Evolutionary conservation across 257 asterid genomes (phyloP), one percentile per base, ranked within the genome.

Genomic region (Buddleja alternifolia): DNA sequence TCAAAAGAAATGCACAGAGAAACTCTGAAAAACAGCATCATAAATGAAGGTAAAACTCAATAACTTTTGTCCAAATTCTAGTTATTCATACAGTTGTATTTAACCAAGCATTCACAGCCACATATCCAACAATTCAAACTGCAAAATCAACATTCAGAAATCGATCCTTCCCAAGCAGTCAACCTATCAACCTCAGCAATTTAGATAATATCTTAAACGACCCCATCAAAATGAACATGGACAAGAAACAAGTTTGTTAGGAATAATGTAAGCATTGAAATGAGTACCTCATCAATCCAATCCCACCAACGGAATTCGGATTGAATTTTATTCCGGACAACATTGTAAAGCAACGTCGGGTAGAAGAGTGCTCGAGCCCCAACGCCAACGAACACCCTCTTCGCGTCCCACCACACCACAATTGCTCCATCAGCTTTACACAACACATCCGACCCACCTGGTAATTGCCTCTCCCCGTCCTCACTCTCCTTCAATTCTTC

Each of bases 241-340:
- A 62, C 39, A 42, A 41, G 21, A 62, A 20, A 62, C 41, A 44
- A 42, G 10, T 10, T 40, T 41, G 15, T 41, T 9, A 42, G 2
- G 54, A 42, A n/a, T n/a, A 20, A 51, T 4, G 36, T 4, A 9
- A 54, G 39, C 60, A 10, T 12, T 21, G 7, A 24, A 55, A 55
- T 3, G 0, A 10, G 12, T 78, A 84, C 90, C 90, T 84, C 82
- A 72, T 81, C 87, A 73, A 84, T 77, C 87, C 87, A 84, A 71
- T 84, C 90, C 90, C 90, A 84, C 90, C 90, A 84, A 3, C 85
- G 80, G 48, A 84, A 84, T 70, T 77, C 83, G 1, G 82, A 60
- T 77, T 84, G 85, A 62, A 84, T 61, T 67, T 77, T 79, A 39
- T 84, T 84, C 79, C 90, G 79, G 21, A 81, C 77, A 58, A 84